Base-by-base conservation (phyloP, 805 yeast species). In the Ogataea nakhonphanomensis region DNA sequence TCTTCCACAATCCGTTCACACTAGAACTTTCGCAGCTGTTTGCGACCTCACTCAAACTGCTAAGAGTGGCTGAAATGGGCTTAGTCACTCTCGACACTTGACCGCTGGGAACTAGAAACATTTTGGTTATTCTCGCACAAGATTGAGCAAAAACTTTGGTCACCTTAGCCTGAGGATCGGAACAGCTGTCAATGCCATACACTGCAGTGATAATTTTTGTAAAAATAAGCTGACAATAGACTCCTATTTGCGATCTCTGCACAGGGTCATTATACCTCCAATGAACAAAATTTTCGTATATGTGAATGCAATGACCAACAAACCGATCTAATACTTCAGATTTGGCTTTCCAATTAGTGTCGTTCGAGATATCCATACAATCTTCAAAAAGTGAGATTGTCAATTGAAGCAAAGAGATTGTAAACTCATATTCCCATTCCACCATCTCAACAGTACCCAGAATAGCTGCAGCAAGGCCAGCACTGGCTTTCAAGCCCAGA, bases 361-460 rank as follows among this genome's bases (percentile, higher is more conserved):
- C 57, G 13, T 70, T 65, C 8, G 65, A 59, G 10, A 67, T 49
- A 5, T 65, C 53, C 10, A 78, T 50, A 39, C 81, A 70, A 46
- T 76, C 77, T 5, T 70, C 62, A 0, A 81, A 71, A 30, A 89
- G 65, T 1, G 70, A 59, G 31, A 71, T 70, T 20, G 75, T 73
- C 12, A 89, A 59, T 25, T 74, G 70, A n/a, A 82, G 65, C 29
- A 85, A 57, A 0, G 81, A 59, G 8, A 82, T 52, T 0, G 91
- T 81, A 52, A 88, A 82, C 4, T 64, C 66, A 59, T 75, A 90
- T 25, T 76, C 72, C 3, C 90, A 90, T 31, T 67, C 67, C 2
- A 83, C 79, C 57, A 81, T 73, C 60, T 89, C 96, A 15, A 78
- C 73, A 5, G 88, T 71, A 2, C 90, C 89, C 34, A 87, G 66